phyloP scores from a whole-genome alignment of 768 basidiomycete genomes.

The Lentinula boryana region DNA sequence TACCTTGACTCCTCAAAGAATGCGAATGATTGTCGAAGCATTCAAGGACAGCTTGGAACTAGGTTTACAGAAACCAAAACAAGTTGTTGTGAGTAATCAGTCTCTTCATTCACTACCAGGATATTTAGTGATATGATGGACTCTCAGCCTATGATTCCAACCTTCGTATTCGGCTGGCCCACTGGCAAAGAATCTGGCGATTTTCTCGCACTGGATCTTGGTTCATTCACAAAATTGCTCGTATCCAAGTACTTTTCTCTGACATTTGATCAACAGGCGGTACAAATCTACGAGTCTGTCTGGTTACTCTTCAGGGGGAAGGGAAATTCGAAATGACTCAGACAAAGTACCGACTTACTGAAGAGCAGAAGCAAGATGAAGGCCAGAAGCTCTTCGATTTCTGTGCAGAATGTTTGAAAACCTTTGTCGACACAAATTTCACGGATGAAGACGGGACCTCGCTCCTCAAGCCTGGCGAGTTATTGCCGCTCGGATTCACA shows the following conservation, averaged over 20 bases:
- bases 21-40: conserved; percentile 96
- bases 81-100: conserved; percentile 73
- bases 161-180: conserved; percentile 96
- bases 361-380: conserved; percentile 98
- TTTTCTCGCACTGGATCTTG: conserved; percentile 85
- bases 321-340: conserved; percentile 99
- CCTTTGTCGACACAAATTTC: conserved; percentile 76
- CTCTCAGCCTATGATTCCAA: conserved; percentile 88
- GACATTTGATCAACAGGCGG: conserved; percentile 46
- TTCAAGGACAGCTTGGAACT: conserved; percentile 89
- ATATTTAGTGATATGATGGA: conserved; percentile 8
- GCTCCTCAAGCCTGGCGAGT: conserved; percentile 42
- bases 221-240: conserved; percentile 32
- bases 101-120: not conserved
- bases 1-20: conserved; percentile 82
- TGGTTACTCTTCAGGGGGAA: conserved; percentile 84
- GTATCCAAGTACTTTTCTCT: not conserved
- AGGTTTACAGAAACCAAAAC: conserved; percentile 75
- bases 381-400: conserved; percentile 96
- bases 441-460: conserved; percentile 43
- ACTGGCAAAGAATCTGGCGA: conserved; percentile 85
- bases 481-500: conserved; percentile 88
- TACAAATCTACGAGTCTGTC: conserved; percentile 97
- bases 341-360: conserved; percentile 93
- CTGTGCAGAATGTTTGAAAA: conserved; percentile 89